Evolutionary conservation across 2,329 filamentous ascomycete genomes (phyloP), one percentile per base, ranked within the genome.

Genomic region (Rutstroemia sp.): DNA sequence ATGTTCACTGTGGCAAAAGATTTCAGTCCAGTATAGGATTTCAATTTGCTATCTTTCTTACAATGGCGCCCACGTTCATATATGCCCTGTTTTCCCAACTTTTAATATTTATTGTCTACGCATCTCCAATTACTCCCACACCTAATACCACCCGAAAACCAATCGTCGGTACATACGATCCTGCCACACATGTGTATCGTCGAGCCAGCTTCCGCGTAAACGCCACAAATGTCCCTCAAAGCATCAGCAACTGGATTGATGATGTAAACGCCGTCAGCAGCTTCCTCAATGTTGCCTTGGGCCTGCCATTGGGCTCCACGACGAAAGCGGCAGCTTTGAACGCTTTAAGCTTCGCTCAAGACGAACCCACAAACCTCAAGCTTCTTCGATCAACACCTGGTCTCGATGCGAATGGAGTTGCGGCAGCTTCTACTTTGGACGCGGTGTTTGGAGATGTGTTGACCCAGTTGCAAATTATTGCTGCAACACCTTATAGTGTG

Each of bases 191-290:
- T 10, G 19, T 45, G 3, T 45, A 18, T 19, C n/a, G 42, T 16
- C 42, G 42, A 16, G 42, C 42, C 9, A 19, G 7, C 16, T 10
- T 19, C 16, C 14, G 42, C 18, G 42, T 45, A 7, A 57, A 54
- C 37, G 55, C 55, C 19, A 57, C 55, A 3, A 57, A 49, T 4
- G 55, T 57, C 30, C 23, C 49, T 6, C 55, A 57, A 34, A 53
- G 49, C 27, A 37, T 57, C 10, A 57, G 38, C 44, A 57, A 57
- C 38, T 57, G 55, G 55, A 57, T 57, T 25, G 42, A 57, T 49
- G 55, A 57, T 23, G 38, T 57, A 37, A 45, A 57, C 25, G 53
- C 55, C 9, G 55, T 57, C 27, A 57, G 53, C 37, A 27, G 18
- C 6, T 57, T 57, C 45, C 50, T 57, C 0, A 50, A 57, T 44